Evolutionary conservation across 352 stramenopile species (phyloP), one percentile per base, ranked within the genome.

Genomic region (Phytophthora pinifolia): DNA sequence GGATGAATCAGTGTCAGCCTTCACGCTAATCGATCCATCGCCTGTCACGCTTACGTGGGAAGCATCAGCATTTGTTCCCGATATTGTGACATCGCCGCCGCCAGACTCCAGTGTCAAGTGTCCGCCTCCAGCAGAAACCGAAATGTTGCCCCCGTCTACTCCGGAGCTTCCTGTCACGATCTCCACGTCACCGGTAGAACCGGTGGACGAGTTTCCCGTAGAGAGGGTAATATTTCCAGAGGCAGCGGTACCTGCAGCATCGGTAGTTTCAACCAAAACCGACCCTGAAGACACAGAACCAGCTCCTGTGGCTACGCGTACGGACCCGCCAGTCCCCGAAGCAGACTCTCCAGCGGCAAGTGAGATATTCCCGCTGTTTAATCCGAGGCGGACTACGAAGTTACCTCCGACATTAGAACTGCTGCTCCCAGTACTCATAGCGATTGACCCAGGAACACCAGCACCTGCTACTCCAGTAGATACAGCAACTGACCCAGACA

Each of bases 1-100:
- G 0, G 67, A 38, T 32, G 75, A 70, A 25, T 59, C 32, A 20
- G 37, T 43, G 10, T 49, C 46, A 14, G 76, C 62, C 43, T 74
- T 67, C 8, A 83, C 18, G 12, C 34, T 60, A 27, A 84, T 53
- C 1, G 70, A 77, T 35, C 72, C 74, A 60, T 73, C 65, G 20
- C 31, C 45, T 47, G 32, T 47, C 37, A 75, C 9, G 31, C 59
- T 52, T 31, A 79, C 51, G 25, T 62, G 39, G 22, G 61, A 70
- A 46, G 55, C 46, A 36, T 38, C 57, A 0, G 44, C 46, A 30
- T 62, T 62, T 33, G 25, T 47, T 51, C 51, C 56, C 1, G 60
- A 69, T 25, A 76, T 20, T 3, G 64, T 38, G 18, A 63, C 39
- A 42, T 63, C 43, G 4, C 69, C 69, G 12, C 50, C 62, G 8